Percentiles rank a stretch among this genome's conserved stretches.
Conservation (phyloP, 305 asterid species). For the Fraxinus greggii region DNA sequence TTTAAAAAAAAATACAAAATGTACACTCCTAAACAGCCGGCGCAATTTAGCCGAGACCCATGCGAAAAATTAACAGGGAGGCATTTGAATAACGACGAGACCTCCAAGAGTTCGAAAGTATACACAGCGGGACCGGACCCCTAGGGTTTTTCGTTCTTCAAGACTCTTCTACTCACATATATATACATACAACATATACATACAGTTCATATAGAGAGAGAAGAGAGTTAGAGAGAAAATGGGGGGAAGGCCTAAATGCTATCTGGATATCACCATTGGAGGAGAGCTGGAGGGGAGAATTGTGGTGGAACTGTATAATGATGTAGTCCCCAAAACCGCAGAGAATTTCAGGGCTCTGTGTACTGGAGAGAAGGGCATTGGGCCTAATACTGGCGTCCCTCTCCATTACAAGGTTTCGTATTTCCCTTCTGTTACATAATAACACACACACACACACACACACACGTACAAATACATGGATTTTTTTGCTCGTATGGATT, state of each 20-base stretch:
- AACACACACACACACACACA: background rate
- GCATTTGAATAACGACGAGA: conserved; percentile 28
- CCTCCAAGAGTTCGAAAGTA: conserved; percentile 39
- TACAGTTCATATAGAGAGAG: conserved; percentile 21
- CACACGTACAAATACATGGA: background rate
- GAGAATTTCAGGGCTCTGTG: conserved; percentile 97
- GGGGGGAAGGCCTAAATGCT: conserved; percentile 60
- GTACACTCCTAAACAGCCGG: background rate
- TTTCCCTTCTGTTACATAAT: background rate
- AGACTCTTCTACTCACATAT: conserved; percentile 30
- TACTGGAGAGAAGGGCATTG: conserved; percentile 96
- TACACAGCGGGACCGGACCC: conserved; percentile 34
- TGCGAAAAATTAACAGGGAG: background rate
- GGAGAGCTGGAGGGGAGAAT: conserved; percentile 91
- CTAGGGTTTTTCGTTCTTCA: conserved; percentile 57
- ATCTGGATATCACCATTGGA: conserved; percentile 75
- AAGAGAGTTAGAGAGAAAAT: conserved; percentile 29
- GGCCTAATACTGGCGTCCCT: conserved; percentile 72
- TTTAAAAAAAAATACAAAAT: background rate
- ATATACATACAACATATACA: conserved; percentile 16
- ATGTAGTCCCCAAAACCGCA: conserved; percentile 85
- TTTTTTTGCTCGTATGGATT: background rate
- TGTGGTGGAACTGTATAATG: conserved; percentile 69
- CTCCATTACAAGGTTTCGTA: conserved; percentile 79
- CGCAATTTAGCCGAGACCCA: conserved; percentile 22